Conservation (phyloP, 2,329 filamentous ascomycete species). For the Zelopaecilomyces penicillatus region DNA sequence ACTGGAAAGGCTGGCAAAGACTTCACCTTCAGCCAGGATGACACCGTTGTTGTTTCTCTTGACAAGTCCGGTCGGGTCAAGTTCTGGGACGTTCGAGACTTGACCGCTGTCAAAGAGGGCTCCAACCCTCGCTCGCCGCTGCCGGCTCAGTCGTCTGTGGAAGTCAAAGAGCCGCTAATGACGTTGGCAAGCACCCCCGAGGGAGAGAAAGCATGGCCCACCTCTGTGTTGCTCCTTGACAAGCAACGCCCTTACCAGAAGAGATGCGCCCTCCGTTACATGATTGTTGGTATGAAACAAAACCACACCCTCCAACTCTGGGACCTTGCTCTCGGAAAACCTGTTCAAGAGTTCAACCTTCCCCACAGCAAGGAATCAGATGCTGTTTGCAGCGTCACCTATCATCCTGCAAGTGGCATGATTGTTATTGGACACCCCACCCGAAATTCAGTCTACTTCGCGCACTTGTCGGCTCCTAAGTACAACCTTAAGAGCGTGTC, state of each 20-base stretch:
- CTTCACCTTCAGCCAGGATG: constrained; percentile 95
- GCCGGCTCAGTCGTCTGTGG: constrained; percentile 52
- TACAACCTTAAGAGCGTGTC: constrained; percentile 77
- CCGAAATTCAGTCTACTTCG: constrained; percentile 93
- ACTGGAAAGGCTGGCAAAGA: constrained; percentile 98
- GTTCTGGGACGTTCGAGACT: constrained; percentile 92
- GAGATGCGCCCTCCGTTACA: constrained; percentile 81
- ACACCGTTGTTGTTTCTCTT: constrained; percentile 85
- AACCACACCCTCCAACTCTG: constrained; percentile 97
- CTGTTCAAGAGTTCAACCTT: constrained; percentile 93
- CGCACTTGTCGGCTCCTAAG: constrained; percentile 87
- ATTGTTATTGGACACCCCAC: constrained; percentile 94
- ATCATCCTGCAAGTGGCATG: constrained; percentile 86
- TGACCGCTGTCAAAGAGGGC: constrained; percentile 49
- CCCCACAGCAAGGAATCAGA: constrained; percentile 94
- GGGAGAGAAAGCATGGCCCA: constrained; percentile 91
- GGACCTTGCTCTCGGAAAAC: constrained; percentile 92
- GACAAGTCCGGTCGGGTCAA: constrained; percentile 95
- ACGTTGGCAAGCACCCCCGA: constrained; percentile 81
- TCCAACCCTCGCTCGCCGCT: constrained; percentile 42
- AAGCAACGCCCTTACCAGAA: constrained; percentile 91
- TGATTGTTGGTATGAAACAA: constrained; percentile 97
- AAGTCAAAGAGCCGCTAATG: constrained; percentile 78
- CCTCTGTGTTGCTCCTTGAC: constrained; percentile 90
- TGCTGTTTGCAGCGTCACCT: constrained; percentile 94